Base-by-base conservation (phyloP, 305 asterid species). In the Fraxinus angustifolia region DNA sequence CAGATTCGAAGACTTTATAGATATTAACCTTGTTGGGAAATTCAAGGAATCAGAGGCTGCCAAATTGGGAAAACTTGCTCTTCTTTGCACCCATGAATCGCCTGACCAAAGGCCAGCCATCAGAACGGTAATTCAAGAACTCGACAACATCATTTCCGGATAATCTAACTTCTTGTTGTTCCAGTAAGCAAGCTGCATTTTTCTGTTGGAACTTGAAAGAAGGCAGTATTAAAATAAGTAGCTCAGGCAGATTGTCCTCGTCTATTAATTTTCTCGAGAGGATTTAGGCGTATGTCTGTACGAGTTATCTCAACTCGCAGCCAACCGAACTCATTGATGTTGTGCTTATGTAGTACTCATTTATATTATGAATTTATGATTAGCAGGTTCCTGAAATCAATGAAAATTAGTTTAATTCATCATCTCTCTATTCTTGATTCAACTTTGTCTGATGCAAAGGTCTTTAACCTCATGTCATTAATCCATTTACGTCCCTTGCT, bases 21-120 rank as follows among this genome's bases (percentile, higher is more conserved):
- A 95, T 77, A 80, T 73, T 7, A 91, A 84, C 74, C 94, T 95
- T 35, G 84, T 80, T 1, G 94, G 93, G n/a, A 90, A 95, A 84
- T 93, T 91, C 26, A 78, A 77, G n/a, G 98, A 94, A 84, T 83
- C 86, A 0, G 99, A 95, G 88, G 99, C 97, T 12, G 85, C 91
- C 53, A 89, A 91, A 88, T 88, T 95, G 1, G 95, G 96, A 62
- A 95, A 95, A 84, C 82, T 95, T 14, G 97, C 99, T 28, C 90
- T 88, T 53, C 95, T 92, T 74, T 95, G 98, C 95, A 94, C 97
- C 0, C 93, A 91, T 0, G 98, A 93, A 53, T 85, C 80, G 38
- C 94, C 97, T 1, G 67, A 85, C 58, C 92, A 79, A 58, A 91
- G 98, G 89, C 98, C 97, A 2, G 88, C 86, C 34, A 92, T 92